Evolutionary conservation across 129 eudicot genomes (phyloP).

Genomic region (Heracleum sosnowskyi): DNA sequence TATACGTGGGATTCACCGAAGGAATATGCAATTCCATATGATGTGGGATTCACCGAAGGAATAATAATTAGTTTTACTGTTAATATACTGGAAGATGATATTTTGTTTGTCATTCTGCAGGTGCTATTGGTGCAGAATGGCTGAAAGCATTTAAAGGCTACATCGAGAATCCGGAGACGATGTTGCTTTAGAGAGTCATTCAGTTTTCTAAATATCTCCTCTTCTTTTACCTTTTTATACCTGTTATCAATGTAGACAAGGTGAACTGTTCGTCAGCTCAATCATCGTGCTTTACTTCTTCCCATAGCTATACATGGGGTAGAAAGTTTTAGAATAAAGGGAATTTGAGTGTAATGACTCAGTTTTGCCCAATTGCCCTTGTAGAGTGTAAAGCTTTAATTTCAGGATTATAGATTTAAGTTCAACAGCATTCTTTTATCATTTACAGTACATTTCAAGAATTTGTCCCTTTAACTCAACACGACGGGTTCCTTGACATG

Average conservation of each 20-base stretch:
- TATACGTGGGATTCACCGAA: too few relatives aligned
- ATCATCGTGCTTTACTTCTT: neutral
- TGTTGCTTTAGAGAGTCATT: conserved; percentile 52
- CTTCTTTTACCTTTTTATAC: neutral
- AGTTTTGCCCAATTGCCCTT: conserved; percentile 8
- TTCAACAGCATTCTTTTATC: neutral
- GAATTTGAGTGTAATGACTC: conserved; percentile 7
- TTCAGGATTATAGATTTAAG: neutral
- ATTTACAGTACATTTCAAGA: neutral
- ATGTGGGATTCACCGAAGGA: neutral
- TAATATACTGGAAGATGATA: neutral
- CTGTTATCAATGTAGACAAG: neutral
- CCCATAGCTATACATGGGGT: conserved; percentile 16
- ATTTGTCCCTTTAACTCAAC: neutral
- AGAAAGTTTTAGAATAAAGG: conserved; percentile 25
- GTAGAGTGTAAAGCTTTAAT: conserved; percentile 4
- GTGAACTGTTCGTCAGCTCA: neutral
- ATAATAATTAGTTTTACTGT: neutral
- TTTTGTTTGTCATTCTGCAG: conserved; percentile 25
- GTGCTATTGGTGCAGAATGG: conserved; percentile 99
- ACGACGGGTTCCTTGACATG: neutral
- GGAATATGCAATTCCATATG: neutral
- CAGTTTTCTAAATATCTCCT: neutral
- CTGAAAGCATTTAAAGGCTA: conserved; percentile 90
- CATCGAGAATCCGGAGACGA: conserved; percentile 86